Base-by-base conservation (phyloP, 345 rosid species). In the Chamaenerion angustifolium region DNA sequence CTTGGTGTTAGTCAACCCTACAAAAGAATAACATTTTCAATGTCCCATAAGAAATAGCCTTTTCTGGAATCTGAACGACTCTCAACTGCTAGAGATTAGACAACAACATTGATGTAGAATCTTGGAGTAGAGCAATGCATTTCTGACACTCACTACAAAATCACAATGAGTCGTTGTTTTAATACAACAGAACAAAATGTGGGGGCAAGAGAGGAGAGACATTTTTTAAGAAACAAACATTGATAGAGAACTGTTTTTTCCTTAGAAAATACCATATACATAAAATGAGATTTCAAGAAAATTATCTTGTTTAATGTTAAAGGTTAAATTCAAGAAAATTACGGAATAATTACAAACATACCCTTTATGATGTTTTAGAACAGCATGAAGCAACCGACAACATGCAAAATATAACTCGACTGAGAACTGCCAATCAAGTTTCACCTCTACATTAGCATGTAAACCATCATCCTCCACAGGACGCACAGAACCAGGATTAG, bases 301-400 rank as follows among this genome's bases (percentile, higher is more conserved):
- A 6, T 2, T 5, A 6, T 9, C 10, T 27, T 6, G 40, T 49
- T 49, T 13, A 40, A 25, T 49, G 12, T 17, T 25, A 2, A 49
- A 27, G 35, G 27, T 25, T 12, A 18, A 54, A 43, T 12, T 42
- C 12, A 18, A 16, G 25, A n/a, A 53, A 40, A 41, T 42, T 15
- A 49, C 11, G 52, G 16, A 49, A 49, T 49, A 13, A 11, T 2
- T 7, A 41, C 27, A 46, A 56, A 56, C 21, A 61, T 62, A 87
- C 98, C 88, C 77, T 65, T 74, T 72, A 64, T 71, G 83, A 72
- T 84, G 89, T 80, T 82, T 92, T 66, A 92, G 58, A 66, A 76
- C 71, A 4, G 95, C 78, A 62, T 64, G 80, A 51, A 92, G 49
- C 42, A 92, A 70, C 52, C 75, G n/a, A n/a, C n/a, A n/a, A n/a